These are phyloP conservation scores for Lipomyces mesembrius DNA, from an alignment of 805 yeast genomes.

Conservation along the genomic window DNA sequence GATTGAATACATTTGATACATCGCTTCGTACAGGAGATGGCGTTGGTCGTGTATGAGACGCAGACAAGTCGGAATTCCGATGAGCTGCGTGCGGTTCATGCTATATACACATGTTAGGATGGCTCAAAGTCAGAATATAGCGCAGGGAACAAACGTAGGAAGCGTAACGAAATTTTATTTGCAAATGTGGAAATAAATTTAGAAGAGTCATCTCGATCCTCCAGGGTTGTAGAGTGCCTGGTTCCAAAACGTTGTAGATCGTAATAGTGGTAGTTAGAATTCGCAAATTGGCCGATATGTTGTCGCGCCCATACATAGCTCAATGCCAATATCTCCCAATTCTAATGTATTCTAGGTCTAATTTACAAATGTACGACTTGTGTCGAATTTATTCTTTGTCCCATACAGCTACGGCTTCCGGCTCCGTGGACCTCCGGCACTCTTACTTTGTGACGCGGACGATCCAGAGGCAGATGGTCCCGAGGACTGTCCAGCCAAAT, in stretches of 20 bases:
- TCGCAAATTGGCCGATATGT: background rate
- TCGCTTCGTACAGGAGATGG: background rate
- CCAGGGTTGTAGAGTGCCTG: background rate
- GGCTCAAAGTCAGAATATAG: background rate
- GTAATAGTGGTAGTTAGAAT: background rate
- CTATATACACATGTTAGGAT: background rate
- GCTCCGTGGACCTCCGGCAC: background rate
- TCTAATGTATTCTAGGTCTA: background rate
- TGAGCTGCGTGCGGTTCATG: background rate
- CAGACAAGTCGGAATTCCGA: background rate
- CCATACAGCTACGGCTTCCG: background rate
- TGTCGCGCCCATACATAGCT: background rate
- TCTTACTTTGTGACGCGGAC: background rate
- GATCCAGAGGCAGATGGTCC: slow-evolving; percentile 7
- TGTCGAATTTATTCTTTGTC: background rate
- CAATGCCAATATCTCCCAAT: background rate
- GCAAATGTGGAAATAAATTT: background rate
- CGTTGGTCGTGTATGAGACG: background rate
- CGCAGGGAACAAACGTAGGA: background rate
- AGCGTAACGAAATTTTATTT: background rate
- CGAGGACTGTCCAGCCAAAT: slow-evolving; percentile 41
- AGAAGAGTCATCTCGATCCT: background rate
- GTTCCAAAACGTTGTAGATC: background rate
- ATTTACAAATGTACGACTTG: background rate
- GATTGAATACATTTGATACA: background rate